A percentile compares a stretch with the other conserved stretches of the same genome.
phyloP scores from a whole-genome alignment of 169 alveolate species.

The Theileria parva region DNA sequence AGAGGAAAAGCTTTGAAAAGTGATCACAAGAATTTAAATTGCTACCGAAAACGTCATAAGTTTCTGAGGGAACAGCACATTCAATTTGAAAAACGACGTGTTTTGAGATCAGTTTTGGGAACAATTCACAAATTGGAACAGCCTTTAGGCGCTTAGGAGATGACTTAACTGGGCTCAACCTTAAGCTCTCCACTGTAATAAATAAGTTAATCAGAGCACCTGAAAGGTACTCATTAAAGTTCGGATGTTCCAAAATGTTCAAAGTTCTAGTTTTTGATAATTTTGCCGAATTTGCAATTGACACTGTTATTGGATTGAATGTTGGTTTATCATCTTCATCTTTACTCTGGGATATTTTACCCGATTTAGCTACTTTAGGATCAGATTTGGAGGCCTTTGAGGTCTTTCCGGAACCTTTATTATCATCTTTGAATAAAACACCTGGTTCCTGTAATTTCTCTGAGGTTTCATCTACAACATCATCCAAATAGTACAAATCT shows the following conservation, averaged over 20 bases:
- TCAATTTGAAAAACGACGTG: slow-evolving; percentile 61
- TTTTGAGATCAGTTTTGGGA: slow-evolving; percentile 41
- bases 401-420: neutral
- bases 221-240: slow-evolving; percentile 44
- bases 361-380: neutral
- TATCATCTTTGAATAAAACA: slow-evolving; percentile 14
- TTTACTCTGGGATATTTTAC: no score
- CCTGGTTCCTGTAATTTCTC: neutral
- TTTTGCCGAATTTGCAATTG: slow-evolving; percentile 45
- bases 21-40: slow-evolving; percentile 44
- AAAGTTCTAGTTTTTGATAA: slow-evolving; percentile 44
- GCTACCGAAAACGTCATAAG: slow-evolving; percentile 46
- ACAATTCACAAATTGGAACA: slow-evolving; percentile 20
- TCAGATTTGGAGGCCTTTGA: neutral
- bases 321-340: slow-evolving; percentile 14
- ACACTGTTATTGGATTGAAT: slow-evolving; percentile 5
- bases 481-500: slow-evolving; percentile 16
- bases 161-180: neutral
- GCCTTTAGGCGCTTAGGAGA: slow-evolving; percentile 2
- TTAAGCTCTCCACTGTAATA: slow-evolving; percentile 6
- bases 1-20: slow-evolving; percentile 12
- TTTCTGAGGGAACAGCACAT: slow-evolving; percentile 21
- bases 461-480: neutral
- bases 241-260: slow-evolving; percentile 64
- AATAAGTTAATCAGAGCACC: slow-evolving; percentile 34